phyloP scores from a whole-genome alignment of 202 grass and related monocot genomes.

The Miscanthus sacchariflorus region DNA sequence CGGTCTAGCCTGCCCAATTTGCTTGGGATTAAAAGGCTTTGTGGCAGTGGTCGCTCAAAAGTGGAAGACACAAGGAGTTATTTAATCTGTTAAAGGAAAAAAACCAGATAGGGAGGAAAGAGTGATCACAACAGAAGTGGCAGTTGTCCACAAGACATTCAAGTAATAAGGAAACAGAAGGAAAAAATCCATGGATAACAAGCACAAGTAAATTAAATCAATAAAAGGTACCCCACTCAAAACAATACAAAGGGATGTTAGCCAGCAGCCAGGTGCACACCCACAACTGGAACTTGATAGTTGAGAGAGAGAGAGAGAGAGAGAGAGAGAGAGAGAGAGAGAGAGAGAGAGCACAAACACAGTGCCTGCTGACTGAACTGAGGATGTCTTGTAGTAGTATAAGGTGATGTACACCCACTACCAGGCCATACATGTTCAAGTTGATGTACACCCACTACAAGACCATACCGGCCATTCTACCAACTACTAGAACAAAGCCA shows the following conservation, averaged over 20 bases:
- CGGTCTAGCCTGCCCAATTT: not conserved
- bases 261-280: not conserved
- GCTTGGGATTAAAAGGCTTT: constrained; percentile 9
- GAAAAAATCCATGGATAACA: not conserved
- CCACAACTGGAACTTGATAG: not conserved
- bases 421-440: too few relatives aligned
- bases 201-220: not conserved
- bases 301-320: too few relatives aligned
- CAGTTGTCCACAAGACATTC: not conserved
- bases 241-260: not conserved
- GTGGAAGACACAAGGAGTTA: not conserved
- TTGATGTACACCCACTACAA: not conserved
- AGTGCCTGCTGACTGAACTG: not conserved
- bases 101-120: not conserved
- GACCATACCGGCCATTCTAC: not conserved
- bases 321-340: too few relatives aligned
- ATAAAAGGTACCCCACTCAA: not conserved
- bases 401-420: too few relatives aligned
- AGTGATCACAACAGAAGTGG: not conserved
- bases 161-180: not conserved
- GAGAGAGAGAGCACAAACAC: not conserved
- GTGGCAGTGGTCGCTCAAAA: not conserved
- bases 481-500: not conserved
- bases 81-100: not conserved
- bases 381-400: too few relatives aligned